Evolutionary conservation across 148 eudicot species (phyloP).

Genomic region (Cornus florida): DNA sequence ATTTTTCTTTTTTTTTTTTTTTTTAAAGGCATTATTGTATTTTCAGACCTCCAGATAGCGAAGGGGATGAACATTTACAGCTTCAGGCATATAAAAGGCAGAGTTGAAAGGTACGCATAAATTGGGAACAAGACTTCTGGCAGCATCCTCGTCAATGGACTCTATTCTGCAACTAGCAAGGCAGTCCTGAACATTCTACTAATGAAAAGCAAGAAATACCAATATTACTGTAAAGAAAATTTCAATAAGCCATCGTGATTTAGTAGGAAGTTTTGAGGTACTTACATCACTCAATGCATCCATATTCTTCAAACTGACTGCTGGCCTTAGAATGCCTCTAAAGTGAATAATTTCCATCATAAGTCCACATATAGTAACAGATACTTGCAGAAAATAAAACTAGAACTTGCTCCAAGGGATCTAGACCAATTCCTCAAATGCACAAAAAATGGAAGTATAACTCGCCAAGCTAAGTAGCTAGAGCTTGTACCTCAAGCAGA

Average conservation of each 20-base stretch:
- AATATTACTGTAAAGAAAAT: slow-evolving; percentile 9
- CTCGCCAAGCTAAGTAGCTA: too few species aligned
- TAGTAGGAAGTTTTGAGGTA: slow-evolving; percentile 4
- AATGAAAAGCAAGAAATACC: slow-evolving; percentile 15
- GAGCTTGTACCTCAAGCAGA: too few species aligned
- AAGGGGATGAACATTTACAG: slow-evolving; percentile 76
- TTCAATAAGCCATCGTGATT: background rate
- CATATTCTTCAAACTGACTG: slow-evolving; percentile 62
- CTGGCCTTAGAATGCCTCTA: slow-evolving; percentile 96
- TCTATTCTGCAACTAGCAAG: slow-evolving; percentile 75
- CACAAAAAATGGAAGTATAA: background rate
- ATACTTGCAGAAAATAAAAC: slow-evolving; percentile 3
- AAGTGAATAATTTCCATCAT: slow-evolving; percentile 16
- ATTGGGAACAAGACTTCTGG: slow-evolving; percentile 67
- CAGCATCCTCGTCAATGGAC: slow-evolving; percentile 54
- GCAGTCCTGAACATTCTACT: slow-evolving; percentile 75
- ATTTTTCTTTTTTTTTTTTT: background rate
- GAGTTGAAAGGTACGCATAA: slow-evolving; percentile 61
- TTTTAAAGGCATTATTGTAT: background rate
- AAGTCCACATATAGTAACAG: background rate
- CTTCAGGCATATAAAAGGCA: slow-evolving; percentile 92
- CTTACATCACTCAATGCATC: slow-evolving; percentile 66
- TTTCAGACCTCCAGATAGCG: slow-evolving; percentile 70
- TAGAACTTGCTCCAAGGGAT: background rate
- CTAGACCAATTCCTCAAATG: background rate